Conservation (phyloP, 176 grass and related monocot genomes). For the Paspalum vaginatum region DNA sequence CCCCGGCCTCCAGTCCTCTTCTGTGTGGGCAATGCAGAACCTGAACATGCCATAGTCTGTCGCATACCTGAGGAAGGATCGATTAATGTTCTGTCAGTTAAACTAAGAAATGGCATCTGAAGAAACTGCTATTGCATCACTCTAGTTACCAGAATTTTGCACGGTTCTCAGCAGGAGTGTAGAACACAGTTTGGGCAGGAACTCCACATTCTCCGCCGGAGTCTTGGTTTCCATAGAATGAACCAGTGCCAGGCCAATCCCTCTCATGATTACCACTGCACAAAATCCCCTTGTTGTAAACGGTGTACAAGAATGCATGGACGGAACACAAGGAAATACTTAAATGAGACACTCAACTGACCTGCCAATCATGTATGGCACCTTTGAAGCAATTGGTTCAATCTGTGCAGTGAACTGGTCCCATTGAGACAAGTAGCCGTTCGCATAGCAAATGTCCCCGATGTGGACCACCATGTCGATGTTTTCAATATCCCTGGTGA, state of each 20-base stretch:
- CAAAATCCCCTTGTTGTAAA: not conserved
- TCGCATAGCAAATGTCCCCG: constrained; percentile 74
- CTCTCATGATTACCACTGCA: constrained; percentile 91
- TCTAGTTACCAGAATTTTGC: constrained; percentile 74
- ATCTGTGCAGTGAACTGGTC: constrained; percentile 90
- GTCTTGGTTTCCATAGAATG: constrained; percentile 72
- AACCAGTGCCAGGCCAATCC: constrained; percentile 87
- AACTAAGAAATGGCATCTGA: constrained; percentile 7
- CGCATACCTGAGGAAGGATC: constrained; percentile 55
- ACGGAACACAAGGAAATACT: not conserved
- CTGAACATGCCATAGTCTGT: constrained; percentile 39
- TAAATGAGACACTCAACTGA: constrained; percentile 39
- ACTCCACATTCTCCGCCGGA: constrained; percentile 93
- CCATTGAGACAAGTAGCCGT: constrained; percentile 93
- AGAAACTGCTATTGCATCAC: not conserved
- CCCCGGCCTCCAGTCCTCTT: constrained; percentile 24
- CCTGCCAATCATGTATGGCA: constrained; percentile 93
- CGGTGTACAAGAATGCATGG: not conserved
- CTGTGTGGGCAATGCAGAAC: constrained; percentile 22
- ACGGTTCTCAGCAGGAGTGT: constrained; percentile 83
- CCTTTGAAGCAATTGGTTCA: constrained; percentile 71
- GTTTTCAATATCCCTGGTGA: constrained; percentile 73
- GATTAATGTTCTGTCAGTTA: not conserved
- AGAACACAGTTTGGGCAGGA: constrained; percentile 88
- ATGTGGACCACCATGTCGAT: constrained; percentile 88